Base-by-base conservation (phyloP, 169 alveolate species). In the Eimeria mitis region DNA sequence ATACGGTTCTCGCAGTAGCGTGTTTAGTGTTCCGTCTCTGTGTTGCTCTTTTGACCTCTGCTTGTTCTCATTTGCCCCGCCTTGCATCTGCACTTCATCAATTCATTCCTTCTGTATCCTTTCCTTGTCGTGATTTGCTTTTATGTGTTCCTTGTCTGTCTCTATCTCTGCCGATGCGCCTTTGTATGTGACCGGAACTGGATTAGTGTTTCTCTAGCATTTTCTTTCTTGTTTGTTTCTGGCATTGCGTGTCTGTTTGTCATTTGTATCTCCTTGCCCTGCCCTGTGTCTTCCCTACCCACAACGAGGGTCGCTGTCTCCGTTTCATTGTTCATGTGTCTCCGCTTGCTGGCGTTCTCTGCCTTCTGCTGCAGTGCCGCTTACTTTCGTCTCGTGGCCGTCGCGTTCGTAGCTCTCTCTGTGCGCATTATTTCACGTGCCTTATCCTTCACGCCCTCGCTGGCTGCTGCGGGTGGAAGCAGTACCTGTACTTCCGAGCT, bases 391-490 rank as follows among this genome's bases (percentile, higher is more conserved):
- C 49, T 81, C 34, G 25, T 81, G 54, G 70, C 75, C 5, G 71
- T 81, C n/a, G 28, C 89, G 16, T 81, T 81, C 28, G 73, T 75
- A 31, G 71, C 89, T 5, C 89, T 81, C 31, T 49, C 89, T 28
- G 56, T 81, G 89, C 70, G 71, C 71, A 52, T 81, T 56, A 37
- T 81, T 56, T 81, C 89, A 37, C 68, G 89, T 21, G 89, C 89
- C 49, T 49, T 81, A 2, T 81, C 89, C 44, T 28, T 56, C 6
- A 56, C 34, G 21, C 89, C 89, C 31, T 81, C 75, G 1, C 31
- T 19, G 4, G 89, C 89, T 81, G 49, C 73, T n/a, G 75, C 73
- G 0, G 42, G 49, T 37, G 44, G 75, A 68, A 81, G 75, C 54
- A 81, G 42, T 59, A 19, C 68, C 89, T 56, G 75, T 52, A 81